Evolutionary conservation across 2,329 filamentous ascomycete genomes (phyloP).

Genomic region (Parastagonospora avenae): DNA sequence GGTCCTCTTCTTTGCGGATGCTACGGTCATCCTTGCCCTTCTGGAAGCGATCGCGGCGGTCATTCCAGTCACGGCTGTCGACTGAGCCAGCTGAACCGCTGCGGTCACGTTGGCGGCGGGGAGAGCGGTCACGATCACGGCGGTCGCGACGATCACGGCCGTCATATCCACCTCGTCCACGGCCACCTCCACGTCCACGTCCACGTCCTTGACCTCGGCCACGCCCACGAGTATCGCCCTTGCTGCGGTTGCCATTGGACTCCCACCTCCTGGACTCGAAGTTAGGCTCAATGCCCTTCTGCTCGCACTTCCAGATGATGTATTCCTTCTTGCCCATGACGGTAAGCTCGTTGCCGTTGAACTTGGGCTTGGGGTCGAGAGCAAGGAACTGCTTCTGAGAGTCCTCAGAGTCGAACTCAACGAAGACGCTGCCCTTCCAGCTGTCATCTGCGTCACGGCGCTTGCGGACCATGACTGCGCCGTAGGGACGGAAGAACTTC

Average conservation of each 20-base stretch:
- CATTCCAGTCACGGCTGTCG: constrained; percentile 35
- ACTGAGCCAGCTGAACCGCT: constrained; percentile 22
- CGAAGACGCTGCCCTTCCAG: constrained; percentile 97
- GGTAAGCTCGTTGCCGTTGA: constrained; percentile 77
- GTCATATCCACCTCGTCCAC: constrained; percentile 28
- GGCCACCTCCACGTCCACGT: constrained; percentile 36
- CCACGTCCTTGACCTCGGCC: constrained; percentile 26
- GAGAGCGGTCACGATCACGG: constrained; percentile 19
- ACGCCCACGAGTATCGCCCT: constrained; percentile 33
- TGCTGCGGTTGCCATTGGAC: constrained; percentile 36
- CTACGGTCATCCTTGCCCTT: constrained; percentile 33
- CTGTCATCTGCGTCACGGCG: constrained; percentile 69
- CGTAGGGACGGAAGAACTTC: constrained; percentile 83
- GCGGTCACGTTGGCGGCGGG: constrained; percentile 31
- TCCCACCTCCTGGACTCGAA: constrained; percentile 34
- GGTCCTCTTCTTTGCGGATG: constrained; percentile 22
- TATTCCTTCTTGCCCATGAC: constrained; percentile 91
- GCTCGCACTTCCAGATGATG: constrained; percentile 59
- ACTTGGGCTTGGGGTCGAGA: constrained; percentile 80
- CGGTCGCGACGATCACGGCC: constrained; percentile 32
- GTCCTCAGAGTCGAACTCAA: constrained; percentile 85
- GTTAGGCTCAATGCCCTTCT: constrained; percentile 52
- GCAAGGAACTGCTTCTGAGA: constrained; percentile 79
- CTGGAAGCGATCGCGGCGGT: constrained; percentile 42
- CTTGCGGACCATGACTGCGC: constrained; percentile 80